Base-by-base conservation (phyloP, 169 alveolate genomes). In the Eimeria falciformis region DNA sequence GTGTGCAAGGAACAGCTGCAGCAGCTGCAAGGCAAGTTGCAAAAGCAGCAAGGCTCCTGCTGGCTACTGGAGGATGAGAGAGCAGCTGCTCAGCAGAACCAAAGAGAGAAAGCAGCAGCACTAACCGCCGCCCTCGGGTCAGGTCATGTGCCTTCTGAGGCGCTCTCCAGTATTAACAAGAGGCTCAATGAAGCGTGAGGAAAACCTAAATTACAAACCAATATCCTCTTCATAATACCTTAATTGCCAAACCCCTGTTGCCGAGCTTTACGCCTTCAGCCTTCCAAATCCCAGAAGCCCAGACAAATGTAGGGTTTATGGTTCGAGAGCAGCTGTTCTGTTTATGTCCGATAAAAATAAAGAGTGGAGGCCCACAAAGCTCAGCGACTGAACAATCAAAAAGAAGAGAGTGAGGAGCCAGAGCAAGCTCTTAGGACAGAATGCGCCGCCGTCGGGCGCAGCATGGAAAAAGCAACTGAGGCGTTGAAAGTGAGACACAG, bases 61-160 rank as follows among this genome's bases (percentile, higher is more conserved):
- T 81, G 90, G 90, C 62, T 81, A 33, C 45, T 81, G 33, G 90
- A 81, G 58, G 90, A 81, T 33, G 90, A 81, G 27, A 71, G 73
- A 37, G 68, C 77, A 6, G 43, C 90, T 1, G 90, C 90, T 14
- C 77, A 81, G 43, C 90, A 56, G 3, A 75, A 81, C 25, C 90
- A 81, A 29, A 81, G 23, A 40, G 75, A 53, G 12, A 81, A 81
- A 27, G 62, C 58, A 55, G 58, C 46, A 55, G 77, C 90, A 9
- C 47, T 81, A 18, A 29, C 75, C 21, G 90, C 90, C n/a, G 77
- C 77, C 17, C 90, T 81, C 56, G 77, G 58, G 77, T 17, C 33
- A 23, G 73, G 29, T 5, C 77, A 53, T 56, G 78, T 81, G 53
- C 77, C 55, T 0, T 37, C 90, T 27, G 90, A 81, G 62, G 75